phyloP scores from a whole-genome alignment of 495 filamentous ascomycete genomes.

The Hypoxylon perforatum region DNA sequence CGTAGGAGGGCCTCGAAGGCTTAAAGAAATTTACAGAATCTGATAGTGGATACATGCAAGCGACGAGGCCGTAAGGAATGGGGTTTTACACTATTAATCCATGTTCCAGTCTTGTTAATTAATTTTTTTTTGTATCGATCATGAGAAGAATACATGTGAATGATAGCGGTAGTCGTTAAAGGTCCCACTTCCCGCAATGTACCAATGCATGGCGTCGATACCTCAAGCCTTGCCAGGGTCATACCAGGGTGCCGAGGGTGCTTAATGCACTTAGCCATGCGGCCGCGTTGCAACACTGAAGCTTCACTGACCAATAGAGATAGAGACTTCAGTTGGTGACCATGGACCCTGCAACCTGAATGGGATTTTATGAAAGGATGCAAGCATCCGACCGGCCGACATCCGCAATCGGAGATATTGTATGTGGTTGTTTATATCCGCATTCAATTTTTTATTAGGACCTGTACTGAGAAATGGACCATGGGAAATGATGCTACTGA shows the following conservation, averaged over 20 bases:
- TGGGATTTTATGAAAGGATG: constrained; percentile 14
- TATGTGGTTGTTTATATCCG: constrained; percentile 21
- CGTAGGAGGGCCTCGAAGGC: not conserved
- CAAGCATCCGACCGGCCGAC: constrained; percentile 25
- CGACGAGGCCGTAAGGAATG: not conserved
- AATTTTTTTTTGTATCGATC: not conserved
- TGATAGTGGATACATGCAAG: constrained; percentile 5
- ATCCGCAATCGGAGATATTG: constrained; percentile 29
- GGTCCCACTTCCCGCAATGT: constrained; percentile 22
- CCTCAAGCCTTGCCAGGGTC: constrained; percentile 17
- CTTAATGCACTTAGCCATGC: constrained; percentile 2
- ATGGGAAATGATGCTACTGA: too few species aligned
- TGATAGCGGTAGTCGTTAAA: constrained; percentile 15
- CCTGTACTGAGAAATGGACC: too few species aligned
- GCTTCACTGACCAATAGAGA: constrained; percentile 9
- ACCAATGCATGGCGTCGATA: constrained; percentile 17
- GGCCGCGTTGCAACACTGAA: constrained; percentile 15
- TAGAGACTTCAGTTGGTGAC: not conserved
- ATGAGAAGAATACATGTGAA: constrained; percentile 19
- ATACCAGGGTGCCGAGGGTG: not conserved
- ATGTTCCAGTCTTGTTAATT: not conserved
- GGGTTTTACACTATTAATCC: not conserved
- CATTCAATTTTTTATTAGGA: constrained; percentile 8
- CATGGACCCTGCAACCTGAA: not conserved
- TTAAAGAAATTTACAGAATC: constrained; percentile 18